phyloP scores from a whole-genome alignment of 2,329 filamentous ascomycete genomes.

The Sclerotinia spermophila region DNA sequence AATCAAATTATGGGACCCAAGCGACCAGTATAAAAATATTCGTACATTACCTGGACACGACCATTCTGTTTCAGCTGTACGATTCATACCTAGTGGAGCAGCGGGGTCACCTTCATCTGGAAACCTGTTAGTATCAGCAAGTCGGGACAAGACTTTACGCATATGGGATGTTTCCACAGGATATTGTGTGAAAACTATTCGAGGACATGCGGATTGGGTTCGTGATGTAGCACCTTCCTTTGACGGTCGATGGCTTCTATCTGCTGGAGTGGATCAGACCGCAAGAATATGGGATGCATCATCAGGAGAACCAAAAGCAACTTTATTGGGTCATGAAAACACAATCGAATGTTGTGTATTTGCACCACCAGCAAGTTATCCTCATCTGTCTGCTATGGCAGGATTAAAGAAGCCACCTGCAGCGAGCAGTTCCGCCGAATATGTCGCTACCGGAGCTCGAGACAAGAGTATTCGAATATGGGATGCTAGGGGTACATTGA shows the following conservation, averaged over 20 bases:
- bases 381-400: slow-evolving; percentile 71
- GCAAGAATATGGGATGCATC: slow-evolving; percentile 82
- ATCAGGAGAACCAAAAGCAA: slow-evolving; percentile 68
- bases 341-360: slow-evolving; percentile 81
- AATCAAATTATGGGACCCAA: slow-evolving; percentile 92
- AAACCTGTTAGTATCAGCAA: slow-evolving; percentile 82
- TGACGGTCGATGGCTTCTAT: slow-evolving; percentile 80
- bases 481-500: slow-evolving; percentile 78
- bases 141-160: slow-evolving; percentile 76
- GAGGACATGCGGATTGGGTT: slow-evolving; percentile 87
- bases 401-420: slow-evolving; percentile 80
- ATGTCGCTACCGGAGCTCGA: slow-evolving; percentile 80
- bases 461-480: slow-evolving; percentile 91
- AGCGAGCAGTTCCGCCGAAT: slow-evolving; percentile 73
- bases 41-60: slow-evolving; percentile 87
- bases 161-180: slow-evolving; percentile 94
- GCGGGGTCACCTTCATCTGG: slow-evolving; percentile 74
- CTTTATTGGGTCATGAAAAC: slow-evolving; percentile 83
- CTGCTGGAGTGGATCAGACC: slow-evolving; percentile 77
- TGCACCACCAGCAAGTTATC: slow-evolving; percentile 74
- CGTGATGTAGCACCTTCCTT: slow-evolving; percentile 77
- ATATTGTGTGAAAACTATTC: slow-evolving; percentile 86
- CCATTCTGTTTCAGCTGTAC: slow-evolving; percentile 83
- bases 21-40: slow-evolving; percentile 92
- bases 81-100: slow-evolving; percentile 81